Evolutionary conservation across 495 filamentous ascomycete genomes (phyloP).

Genomic region (Penicillium paradoxum): DNA sequence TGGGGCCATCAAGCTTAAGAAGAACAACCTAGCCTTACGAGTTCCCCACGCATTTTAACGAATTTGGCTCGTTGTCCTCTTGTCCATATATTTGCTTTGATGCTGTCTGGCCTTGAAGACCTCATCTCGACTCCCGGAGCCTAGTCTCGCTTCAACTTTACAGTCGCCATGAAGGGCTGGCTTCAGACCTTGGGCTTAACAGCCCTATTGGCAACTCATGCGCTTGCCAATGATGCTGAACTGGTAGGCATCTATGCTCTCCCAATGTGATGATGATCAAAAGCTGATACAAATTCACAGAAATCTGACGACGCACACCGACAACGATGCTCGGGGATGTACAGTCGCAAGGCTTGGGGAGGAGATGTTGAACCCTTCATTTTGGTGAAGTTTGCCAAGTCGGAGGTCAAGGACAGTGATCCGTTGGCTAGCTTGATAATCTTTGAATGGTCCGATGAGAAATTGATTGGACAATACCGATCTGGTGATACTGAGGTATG

Average conservation of each 20-base stretch:
- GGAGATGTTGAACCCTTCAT: conserved; percentile 87
- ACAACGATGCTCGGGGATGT: conserved; percentile 97
- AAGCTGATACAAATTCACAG: conserved; percentile 32
- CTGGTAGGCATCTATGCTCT: conserved; percentile 41
- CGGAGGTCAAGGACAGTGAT: conserved; percentile 53
- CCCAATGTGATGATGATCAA: conserved; percentile 5
- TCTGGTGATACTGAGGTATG: conserved; percentile 34
- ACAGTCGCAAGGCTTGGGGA: conserved; percentile 84
- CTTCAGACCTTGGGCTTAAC: conserved; percentile 44
- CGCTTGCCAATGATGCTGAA: conserved; percentile 58
- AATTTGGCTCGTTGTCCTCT: conserved; percentile 2
- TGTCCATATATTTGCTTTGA: conserved; percentile 12
- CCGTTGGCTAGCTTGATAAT: conserved; percentile 80
- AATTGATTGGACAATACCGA: conserved; percentile 60
- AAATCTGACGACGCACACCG: conserved; percentile 69
- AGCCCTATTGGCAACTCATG: conserved; percentile 47
- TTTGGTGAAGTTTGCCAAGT: conserved; percentile 69
- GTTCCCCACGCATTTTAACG: conserved; percentile 1
- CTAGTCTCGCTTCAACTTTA: conserved; percentile 24
- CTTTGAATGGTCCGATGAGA: conserved; percentile 88
- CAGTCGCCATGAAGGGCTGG: conserved; percentile 50
- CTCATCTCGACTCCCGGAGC: conserved; percentile 23
- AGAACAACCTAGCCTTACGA: conserved; percentile 13
- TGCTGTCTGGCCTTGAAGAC: conserved; percentile 11
- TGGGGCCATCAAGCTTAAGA: conserved; percentile 17